phyloP scores from a whole-genome alignment of 75 land plant species.

The Gnetum montanum region DNA sequence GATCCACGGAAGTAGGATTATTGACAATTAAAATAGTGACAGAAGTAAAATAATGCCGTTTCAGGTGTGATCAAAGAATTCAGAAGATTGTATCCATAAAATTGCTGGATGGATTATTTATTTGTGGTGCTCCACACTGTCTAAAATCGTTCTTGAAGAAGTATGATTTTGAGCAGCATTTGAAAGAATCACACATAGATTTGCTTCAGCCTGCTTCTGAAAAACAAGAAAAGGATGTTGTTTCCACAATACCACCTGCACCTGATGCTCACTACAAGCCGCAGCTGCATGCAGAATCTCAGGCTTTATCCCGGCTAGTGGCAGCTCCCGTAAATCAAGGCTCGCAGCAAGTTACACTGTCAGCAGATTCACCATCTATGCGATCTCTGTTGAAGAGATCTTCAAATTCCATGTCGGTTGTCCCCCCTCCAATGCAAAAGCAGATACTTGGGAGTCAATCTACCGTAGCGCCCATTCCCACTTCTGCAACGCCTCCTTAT shows the following conservation, averaged over 20 bases:
- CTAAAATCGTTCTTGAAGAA: conserved; percentile 77
- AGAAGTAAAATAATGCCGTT: no score
- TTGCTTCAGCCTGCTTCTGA: conserved; percentile 40
- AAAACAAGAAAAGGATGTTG: conserved; percentile 40
- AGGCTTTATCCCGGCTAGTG: conserved; percentile 15
- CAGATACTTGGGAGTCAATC: conserved; percentile 19
- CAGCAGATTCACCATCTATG: conserved; percentile 3
- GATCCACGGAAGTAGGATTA: no score
- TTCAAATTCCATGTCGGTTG: neutral
- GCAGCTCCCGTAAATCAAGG: conserved; percentile 26
- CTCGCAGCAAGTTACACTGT: conserved; percentile 1
- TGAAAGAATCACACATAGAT: conserved; percentile 57
- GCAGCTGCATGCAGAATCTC: conserved; percentile 30
- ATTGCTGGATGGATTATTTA: conserved; percentile 81
- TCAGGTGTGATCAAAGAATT: conserved; percentile 90
- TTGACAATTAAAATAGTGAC: no score
- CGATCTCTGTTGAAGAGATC: neutral
- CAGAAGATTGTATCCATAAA: conserved; percentile 89
- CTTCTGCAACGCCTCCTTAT: conserved; percentile 13
- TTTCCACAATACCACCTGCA: conserved; percentile 5
- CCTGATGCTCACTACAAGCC: conserved; percentile 32
- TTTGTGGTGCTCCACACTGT: conserved; percentile 97
- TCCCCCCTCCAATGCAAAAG: conserved; percentile 10
- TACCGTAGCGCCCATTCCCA: conserved; percentile 17
- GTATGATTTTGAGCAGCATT: conserved; percentile 71